Base-by-base conservation (phyloP, 2,329 filamentous ascomycete species). In the Claviceps digitariae region DNA sequence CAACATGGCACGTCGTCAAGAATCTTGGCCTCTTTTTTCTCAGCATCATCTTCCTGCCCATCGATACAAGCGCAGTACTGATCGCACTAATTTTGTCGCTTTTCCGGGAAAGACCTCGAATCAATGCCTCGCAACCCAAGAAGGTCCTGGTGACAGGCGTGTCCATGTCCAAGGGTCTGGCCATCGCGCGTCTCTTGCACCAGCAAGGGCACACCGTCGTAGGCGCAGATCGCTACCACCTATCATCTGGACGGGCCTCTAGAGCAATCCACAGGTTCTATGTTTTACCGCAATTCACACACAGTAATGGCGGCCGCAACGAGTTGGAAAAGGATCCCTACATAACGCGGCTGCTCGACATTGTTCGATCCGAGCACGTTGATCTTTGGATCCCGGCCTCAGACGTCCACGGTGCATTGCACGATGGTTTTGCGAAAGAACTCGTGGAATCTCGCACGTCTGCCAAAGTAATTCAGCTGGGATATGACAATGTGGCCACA, bases 371-470 rank as follows among this genome's bases (percentile, higher is more conserved):
- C 0, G 83, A 90, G 57, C 71, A 74, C 0, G 75, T 87, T 4
- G 78, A 87, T 53, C 66, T 90, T 3, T 90, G 86, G 85, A 78
- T 90, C 3, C 82, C 80, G 21, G 87, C 84, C 60, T 87, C 84
- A 0, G 82, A 81, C n/a, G 80, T 85, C 9, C 74, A 77, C 1
- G 79, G 77, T 0, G 82, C 81, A 0, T 66, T 84, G 13, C 81
- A 86, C 60, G 86, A 90, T 62, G 84, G 80, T 0, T 66, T 76
- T 38, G 83, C 82, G 1, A 82, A 81, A 57, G 77, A 84, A 54
- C 68, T 74, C 2, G 68, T 87, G 20, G 79, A 86, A 58, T 67
- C 69, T 15, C 69, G 74, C 36, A 83, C 81, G 0, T 58, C 58
- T 1, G 86, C 84, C 61, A 77, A 72, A 56, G 82, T 77, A 3